Base-by-base conservation (phyloP, 164 flowering plant species). In the Sedum album region DNA sequence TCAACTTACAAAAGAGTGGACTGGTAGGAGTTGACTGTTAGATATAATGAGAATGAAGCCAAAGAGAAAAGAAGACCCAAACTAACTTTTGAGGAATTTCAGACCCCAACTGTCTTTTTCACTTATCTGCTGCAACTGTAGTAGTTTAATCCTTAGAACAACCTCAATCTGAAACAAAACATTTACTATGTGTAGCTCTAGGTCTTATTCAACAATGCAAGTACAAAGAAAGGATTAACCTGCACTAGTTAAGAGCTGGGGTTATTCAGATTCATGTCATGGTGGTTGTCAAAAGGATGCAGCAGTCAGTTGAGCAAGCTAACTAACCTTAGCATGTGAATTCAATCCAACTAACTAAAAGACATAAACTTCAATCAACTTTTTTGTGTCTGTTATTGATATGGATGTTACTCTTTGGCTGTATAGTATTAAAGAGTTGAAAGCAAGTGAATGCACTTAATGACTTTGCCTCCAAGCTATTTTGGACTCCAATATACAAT, bases 11-110 rank as follows among this genome's bases (percentile, higher is more conserved):
- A 26, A 30, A 55, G 31, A 57, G 31, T 9, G 18, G 62, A 28
- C 87, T 75, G 81, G 83, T 84, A 82, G 88, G 85, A 78, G 91
- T 87, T 88, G 97, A 90, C 88, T 72, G 92, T 86, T 87, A 87
- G 97, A 84, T 86, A 79, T 57, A 57, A 57, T 57, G 62, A 57
- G 31, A 57, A 57, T 57, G 31, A 28, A 26, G 61, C 61, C 61
- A 55, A 55, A 55, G 61, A 55, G 26, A 55, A 55, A 31, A 55
- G 62, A 28, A 57, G 31, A 57, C 62, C 18, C 31, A 26, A 57
- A 57, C 62, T 57, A 57, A 57, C 62, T 57, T 57, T 57, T 9
- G 15, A 26, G 62, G 62, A 57, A 28, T 7, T 53, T 57, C 18
- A 8, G 13, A 26, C 13, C 20, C 33, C 62, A 57, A 57, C 62